Conservation (phyloP, 1,139 yeast genomes). For the Geotrichum bryndzae region DNA sequence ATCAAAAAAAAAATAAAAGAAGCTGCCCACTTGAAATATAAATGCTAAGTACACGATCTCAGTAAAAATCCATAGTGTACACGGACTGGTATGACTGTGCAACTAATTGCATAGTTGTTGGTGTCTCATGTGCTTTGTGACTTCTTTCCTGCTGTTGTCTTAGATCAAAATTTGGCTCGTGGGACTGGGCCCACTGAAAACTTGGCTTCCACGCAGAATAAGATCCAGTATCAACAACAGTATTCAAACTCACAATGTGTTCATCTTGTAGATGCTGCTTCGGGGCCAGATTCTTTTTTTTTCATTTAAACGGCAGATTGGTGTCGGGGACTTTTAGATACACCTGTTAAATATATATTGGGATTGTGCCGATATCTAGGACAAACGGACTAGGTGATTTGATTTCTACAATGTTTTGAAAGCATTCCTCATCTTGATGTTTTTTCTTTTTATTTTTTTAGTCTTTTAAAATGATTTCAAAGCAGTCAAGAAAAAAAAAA, state of each 20-base stretch:
- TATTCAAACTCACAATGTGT: not conserved
- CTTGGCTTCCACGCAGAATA: not conserved
- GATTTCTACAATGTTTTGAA: no score
- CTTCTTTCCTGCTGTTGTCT: not conserved
- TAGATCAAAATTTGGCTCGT: not conserved
- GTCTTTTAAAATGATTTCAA: no score
- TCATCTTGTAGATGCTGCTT: not conserved
- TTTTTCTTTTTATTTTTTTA: no score
- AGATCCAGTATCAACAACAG: not conserved
- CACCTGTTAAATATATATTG: no score
- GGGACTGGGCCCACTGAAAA: not conserved
- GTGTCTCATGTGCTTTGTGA: no score
- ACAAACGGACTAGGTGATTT: no score
- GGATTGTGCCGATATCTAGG: no score
- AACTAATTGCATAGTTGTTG: not conserved
- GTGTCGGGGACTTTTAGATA: no score
- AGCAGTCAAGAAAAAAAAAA: no score
- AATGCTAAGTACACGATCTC: not conserved
- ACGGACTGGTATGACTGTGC: not conserved
- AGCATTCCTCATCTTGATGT: no score
- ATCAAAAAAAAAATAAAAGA: no score
- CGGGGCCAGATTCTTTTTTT: not conserved
- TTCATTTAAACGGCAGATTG: no score
- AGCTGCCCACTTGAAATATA: not conserved
- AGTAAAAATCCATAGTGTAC: not conserved